Evolutionary conservation across 2,329 filamentous ascomycete genomes (phyloP).

Genomic region (Cladosporium sp.): DNA sequence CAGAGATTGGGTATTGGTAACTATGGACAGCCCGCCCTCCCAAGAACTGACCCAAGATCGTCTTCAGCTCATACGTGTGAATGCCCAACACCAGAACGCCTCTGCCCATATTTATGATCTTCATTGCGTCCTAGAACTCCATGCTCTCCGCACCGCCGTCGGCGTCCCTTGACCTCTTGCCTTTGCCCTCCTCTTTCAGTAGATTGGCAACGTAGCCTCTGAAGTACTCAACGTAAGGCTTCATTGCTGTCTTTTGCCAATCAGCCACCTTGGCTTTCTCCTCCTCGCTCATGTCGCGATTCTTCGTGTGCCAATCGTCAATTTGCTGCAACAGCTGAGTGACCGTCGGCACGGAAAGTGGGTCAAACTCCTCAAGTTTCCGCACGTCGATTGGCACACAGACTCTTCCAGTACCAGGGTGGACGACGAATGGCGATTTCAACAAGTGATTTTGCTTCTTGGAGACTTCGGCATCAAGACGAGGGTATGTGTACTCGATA

Average conservation of each 20-base stretch:
- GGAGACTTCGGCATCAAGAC: constrained; percentile 92
- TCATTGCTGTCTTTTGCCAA: constrained; percentile 95
- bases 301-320: constrained; percentile 61
- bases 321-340: constrained; percentile 77
- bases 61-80: too few relatives aligned
- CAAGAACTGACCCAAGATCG: too few relatives aligned
- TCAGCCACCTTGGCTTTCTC: constrained; percentile 58
- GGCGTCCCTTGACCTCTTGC: constrained; percentile 52
- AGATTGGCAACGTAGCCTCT: constrained; percentile 70
- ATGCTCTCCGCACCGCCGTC: constrained; percentile 46
- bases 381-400: constrained; percentile 87
- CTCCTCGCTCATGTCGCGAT: constrained; percentile 37
- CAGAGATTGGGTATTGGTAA: too few relatives aligned
- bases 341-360: constrained; percentile 81
- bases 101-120: too few relatives aligned
- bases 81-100: too few relatives aligned
- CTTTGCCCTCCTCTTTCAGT: constrained; percentile 62
- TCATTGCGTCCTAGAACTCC: constrained; percentile 51
- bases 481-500: constrained; percentile 94
- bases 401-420: constrained; percentile 87
- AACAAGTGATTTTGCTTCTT: constrained; percentile 98
- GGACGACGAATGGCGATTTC: constrained; percentile 93
- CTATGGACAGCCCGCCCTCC: too few relatives aligned
- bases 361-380: constrained; percentile 75
- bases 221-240: constrained; percentile 88